Evolutionary conservation across 2,329 filamentous ascomycete species (phyloP).

Genomic region (Aaosphaeria arxii): DNA sequence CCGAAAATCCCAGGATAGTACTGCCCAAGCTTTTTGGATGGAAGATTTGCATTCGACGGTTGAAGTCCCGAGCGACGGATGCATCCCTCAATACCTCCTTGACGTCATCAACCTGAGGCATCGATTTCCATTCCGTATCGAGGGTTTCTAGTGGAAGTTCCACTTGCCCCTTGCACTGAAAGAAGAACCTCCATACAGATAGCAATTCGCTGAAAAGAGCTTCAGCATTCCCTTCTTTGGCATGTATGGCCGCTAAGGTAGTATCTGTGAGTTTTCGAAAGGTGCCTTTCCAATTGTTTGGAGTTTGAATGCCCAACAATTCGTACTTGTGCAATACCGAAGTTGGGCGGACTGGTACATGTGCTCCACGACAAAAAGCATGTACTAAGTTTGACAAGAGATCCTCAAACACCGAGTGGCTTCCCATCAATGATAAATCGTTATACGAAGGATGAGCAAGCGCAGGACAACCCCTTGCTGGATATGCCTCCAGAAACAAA

Average conservation of each 20-base stretch:
- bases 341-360: conserved; percentile 15
- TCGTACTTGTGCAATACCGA: conserved; percentile 24
- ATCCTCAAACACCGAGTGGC: conserved; percentile 14
- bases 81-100: background rate
- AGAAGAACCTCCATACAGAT: conserved; percentile 32
- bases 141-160: conserved; percentile 15
- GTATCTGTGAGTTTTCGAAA: conserved; percentile 23
- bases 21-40: conserved; percentile 17
- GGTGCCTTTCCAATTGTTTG: conserved; percentile 18
- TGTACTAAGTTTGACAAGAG: conserved; percentile 13
- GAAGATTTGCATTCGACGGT: conserved; percentile 20
- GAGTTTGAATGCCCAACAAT: conserved; percentile 22
- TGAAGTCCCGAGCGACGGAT: conserved; percentile 10
- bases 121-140: conserved; percentile 17
- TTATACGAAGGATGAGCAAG: conserved; percentile 15
- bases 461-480: conserved; percentile 25
- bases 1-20: conserved; percentile 23
- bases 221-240: conserved; percentile 9
- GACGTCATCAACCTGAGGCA: conserved; percentile 5
- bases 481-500: conserved; percentile 23
- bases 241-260: conserved; percentile 12
- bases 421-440: conserved; percentile 13
- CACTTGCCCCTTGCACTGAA: conserved; percentile 23
- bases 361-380: conserved; percentile 14
- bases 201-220: conserved; percentile 24